These are phyloP conservation scores for Onygena corvina DNA, from an alignment of 2,329 filamentous ascomycete species.

Conservation along the genomic window DNA sequence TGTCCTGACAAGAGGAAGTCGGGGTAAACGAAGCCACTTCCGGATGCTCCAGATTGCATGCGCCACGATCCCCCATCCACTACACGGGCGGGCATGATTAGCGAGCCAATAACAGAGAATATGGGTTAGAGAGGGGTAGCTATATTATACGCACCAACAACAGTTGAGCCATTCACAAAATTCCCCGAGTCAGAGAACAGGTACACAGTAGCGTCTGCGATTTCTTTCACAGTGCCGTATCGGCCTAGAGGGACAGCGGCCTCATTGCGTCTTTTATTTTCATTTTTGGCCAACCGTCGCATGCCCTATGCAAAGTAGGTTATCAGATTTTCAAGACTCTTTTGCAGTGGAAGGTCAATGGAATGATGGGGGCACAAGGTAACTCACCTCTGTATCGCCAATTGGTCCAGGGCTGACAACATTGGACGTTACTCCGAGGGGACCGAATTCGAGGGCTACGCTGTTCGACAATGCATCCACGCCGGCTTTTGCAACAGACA, in stretches of 20 bases:
- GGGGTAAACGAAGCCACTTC: constrained; percentile 40
- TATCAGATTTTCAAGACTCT: no score
- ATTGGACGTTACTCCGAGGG: constrained; percentile 74
- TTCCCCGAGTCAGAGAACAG: constrained; percentile 75
- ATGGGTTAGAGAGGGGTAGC: constrained; percentile 12
- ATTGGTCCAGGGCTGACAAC: constrained; percentile 83
- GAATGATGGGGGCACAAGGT: neutral
- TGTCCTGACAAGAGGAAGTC: constrained; percentile 47
- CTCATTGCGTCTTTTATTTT: constrained; percentile 37
- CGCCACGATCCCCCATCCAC: constrained; percentile 35
- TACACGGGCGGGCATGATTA: constrained; percentile 11
- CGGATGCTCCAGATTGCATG: constrained; percentile 23
- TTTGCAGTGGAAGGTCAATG: neutral
- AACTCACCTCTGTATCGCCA: constrained; percentile 55
- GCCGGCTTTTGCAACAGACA: constrained; percentile 80
- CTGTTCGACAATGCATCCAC: constrained; percentile 73
- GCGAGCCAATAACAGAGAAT: neutral
- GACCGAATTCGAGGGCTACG: constrained; percentile 80
- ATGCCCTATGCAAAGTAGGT: constrained; percentile 41
- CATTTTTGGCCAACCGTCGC: constrained; percentile 48
- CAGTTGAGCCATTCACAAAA: constrained; percentile 69
- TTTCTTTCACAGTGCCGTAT: constrained; percentile 69
- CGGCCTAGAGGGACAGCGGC: constrained; percentile 58
- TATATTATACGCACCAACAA: constrained; percentile 51
- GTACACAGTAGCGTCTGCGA: constrained; percentile 84